Percentiles rank a stretch among this genome's conserved stretches.
These are phyloP conservation scores for Botrytis elliptica DNA, from an alignment of 2,329 filamentous ascomycete species.

Conservation along the genomic window DNA sequence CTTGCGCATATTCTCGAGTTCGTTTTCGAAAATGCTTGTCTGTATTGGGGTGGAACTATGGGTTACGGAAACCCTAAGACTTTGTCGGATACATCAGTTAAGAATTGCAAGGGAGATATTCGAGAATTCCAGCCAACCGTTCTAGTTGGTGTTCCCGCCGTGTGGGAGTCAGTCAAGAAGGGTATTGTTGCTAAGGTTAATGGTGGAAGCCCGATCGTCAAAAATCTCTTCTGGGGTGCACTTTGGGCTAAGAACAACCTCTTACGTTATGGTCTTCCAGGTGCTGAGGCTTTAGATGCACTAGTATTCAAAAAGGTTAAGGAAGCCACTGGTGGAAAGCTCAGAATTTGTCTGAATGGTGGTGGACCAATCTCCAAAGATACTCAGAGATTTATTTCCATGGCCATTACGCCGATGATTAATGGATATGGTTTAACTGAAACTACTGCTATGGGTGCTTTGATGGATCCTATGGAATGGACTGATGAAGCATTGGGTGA, in stretches of 20 bases:
- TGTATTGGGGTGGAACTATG: constrained; percentile 87
- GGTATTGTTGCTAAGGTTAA: constrained; percentile 73
- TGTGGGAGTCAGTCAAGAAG: constrained; percentile 97
- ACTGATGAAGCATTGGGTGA: constrained; percentile 75
- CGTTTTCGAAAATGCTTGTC: constrained; percentile 84
- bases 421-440: constrained; percentile 93
- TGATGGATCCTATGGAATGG: constrained; percentile 83
- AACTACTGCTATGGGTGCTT: constrained; percentile 79
- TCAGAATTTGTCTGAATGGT: constrained; percentile 91
- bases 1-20: constrained; percentile 95
- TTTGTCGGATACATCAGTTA: constrained; percentile 78
- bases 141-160: constrained; percentile 89
- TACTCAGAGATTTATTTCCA: constrained; percentile 86
- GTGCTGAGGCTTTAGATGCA: constrained; percentile 69
- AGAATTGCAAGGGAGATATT: constrained; percentile 91
- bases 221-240: constrained; percentile 74
- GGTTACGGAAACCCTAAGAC: constrained; percentile 91
- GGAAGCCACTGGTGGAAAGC: constrained; percentile 80
- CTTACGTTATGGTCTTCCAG: constrained; percentile 58
- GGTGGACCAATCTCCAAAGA: constrained; percentile 86
- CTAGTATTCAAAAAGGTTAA: constrained; percentile 92
- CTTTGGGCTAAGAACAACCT: constrained; percentile 60
- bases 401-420: constrained; percentile 93
- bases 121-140: constrained; percentile 85
- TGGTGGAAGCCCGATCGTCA: constrained; percentile 65